Base-by-base conservation (phyloP, 257 asterid species). In the Eucommia ulmoides region DNA sequence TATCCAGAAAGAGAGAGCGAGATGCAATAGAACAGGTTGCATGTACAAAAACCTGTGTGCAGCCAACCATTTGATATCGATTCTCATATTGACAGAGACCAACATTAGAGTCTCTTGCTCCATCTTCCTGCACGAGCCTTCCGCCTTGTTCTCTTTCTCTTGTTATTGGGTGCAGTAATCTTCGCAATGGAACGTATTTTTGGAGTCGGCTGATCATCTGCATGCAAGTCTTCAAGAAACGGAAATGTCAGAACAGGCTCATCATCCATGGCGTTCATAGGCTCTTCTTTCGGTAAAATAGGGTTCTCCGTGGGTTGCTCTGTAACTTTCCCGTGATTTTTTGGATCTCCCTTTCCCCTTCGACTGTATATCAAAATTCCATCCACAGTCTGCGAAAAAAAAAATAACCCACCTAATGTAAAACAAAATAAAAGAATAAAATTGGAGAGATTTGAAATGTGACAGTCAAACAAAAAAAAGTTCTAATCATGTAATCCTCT, bases 101-200 rank as follows among this genome's bases (percentile, higher is more conserved):
- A 42, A 42, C 3, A 19, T 1, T 29, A 65, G 53, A 68, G 51
- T 63, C 73, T 69, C 53, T 67, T 56, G 44, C 50, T 60, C 70
- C 76, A 49, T 55, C 65, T 71, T 2, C 74, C 64, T 33, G 68
- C 41, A 33, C 59, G 35, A 65, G 46, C 65, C 70, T 53, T 84
- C 62, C 83, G 63, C 59, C 70, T 67, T 24, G 75, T 74, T 56
- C 71, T 64, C 70, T 54, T 78, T 67, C 68, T 72, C 66, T 70
- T 74, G 65, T 49, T 68, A 74, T 62, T 82, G 7, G 83, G 53
- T 41, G 84, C 65, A 19, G 84, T 69, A 26, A 67, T 57, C 68
- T 59, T 77, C 64, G 95, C 53, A 52, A 70, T 60, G 12, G 81
- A 76, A 17, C 81, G 77, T n/a, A 62, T 45, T 69, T 69, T 76